Evolutionary conservation across 768 basidiomycete species (phyloP), one percentile per base, ranked within the genome.

Genomic region (Podaxis rugospora): DNA sequence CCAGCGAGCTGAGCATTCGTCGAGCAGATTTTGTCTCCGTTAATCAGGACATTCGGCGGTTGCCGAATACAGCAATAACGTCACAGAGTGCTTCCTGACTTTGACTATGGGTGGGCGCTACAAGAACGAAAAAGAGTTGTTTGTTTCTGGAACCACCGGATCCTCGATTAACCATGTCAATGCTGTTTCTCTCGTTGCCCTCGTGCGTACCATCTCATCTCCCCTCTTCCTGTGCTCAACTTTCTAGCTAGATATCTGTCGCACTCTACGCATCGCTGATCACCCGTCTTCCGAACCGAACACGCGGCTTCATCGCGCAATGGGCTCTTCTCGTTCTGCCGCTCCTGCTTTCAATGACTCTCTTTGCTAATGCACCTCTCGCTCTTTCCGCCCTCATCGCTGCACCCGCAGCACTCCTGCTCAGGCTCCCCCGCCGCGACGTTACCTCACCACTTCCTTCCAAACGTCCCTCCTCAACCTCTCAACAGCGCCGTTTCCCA

Each of bases 41-140:
- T 28, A 42, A 39, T 18, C 25, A n/a, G 23, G 28, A 1, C 28
- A 32, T 9, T 9, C 42, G 42, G 42, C 16, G 18, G 16, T 7
- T 18, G 14, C 42, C 42, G 39, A 13, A n/a, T 13, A 44, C 16
- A 44, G 6, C 42, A 44, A n/a, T n/a, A n/a, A 16, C 2, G 42
- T 40, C 39, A 40, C 39, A 16, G 39, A 40, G 39, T n/a, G 16
- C 39, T 21, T 13, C 16, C 16, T n/a, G 28, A 40, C 39, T 10
- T 40, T 6, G 5, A 16, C 14, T 9, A 44, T 44, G 42, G 16
- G n/a, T 44, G 16, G n/a, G 40, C 47, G 61, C 59, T 95, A 95
- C 80, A 94, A 92, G 71, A 65, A 78, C 6, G 84, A 81, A 7
- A 96, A 96, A 72, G 90, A 93, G 75, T 84, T 83, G 0, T 96